Conservation (phyloP, 805 yeast genomes). For the Candida odintsovae region DNA sequence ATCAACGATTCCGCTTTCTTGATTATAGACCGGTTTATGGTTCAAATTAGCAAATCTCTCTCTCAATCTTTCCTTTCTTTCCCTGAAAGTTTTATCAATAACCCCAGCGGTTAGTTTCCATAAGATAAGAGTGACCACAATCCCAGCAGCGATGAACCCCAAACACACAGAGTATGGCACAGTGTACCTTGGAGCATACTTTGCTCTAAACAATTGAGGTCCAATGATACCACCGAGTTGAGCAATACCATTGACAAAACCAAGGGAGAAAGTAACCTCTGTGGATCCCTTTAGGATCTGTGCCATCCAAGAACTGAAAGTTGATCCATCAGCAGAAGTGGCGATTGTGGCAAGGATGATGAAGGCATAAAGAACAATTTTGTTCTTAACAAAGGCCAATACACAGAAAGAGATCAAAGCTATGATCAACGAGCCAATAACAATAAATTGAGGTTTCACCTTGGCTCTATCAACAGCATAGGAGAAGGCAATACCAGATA, state of each 20-base stretch:
- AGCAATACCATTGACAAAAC: constrained; percentile 5
- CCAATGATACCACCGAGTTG: constrained; percentile 13
- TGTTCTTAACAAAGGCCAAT: constrained; percentile 4
- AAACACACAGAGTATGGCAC: constrained; percentile 8
- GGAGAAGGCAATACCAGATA: constrained; percentile 12
- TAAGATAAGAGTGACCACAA: neutral
- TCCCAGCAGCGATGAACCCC: constrained; percentile 4
- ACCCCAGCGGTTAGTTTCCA: neutral
- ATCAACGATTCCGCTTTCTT: neutral
- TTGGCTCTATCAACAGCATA: constrained; percentile 11
- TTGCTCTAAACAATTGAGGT: constrained; percentile 10
- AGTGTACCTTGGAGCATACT: constrained; percentile 8
- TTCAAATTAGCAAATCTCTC: neutral
- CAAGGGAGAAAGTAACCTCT: constrained; percentile 7
- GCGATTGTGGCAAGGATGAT: constrained; percentile 8
- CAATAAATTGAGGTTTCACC: constrained; percentile 2
- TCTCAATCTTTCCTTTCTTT: constrained; percentile 1
- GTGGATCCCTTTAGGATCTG: constrained; percentile 7
- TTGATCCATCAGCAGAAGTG: constrained; percentile 9
- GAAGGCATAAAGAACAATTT: constrained; percentile 6
- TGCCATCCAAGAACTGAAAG: constrained; percentile 8
- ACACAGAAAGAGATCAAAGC: constrained; percentile 2
- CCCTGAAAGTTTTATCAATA: neutral
- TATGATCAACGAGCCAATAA: neutral
- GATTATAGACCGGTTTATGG: constrained; percentile 3